Base-by-base conservation (phyloP, 306 rosid species). In the Quercus engelmannii region DNA sequence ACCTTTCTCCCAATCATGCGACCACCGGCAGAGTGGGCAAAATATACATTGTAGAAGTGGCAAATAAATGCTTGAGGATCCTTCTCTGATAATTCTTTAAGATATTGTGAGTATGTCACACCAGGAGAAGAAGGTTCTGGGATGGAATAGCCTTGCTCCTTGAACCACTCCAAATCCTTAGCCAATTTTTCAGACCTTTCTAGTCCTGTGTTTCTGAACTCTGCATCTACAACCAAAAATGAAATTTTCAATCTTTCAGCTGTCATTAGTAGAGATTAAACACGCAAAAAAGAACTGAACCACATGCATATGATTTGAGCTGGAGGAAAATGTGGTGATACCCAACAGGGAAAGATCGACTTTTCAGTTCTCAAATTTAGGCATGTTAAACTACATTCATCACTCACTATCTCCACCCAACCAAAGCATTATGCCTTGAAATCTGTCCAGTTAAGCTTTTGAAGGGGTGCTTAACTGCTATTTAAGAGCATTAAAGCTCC, bases 11-110 rank as follows among this genome's bases (percentile, higher is more conserved):
- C 99, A 33, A 96, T 93, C 97, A 93, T 93, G 78, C 99, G 91
- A 73, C 99, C 99, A 15, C 99, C 99, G 51, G 99, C 99, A 17
- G 94, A 43, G 81, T 96, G 99, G 57, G 99, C 99, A 75, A 96
- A 96, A 91, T 93, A 96, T 65, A 85, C 85, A 82, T 96, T 96
- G 84, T 96, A 96, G 74, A 93, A 96, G 85, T 96, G 99, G 89
- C 98, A 96, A 46, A 96, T 74, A 84, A 96, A 93, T 69, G 98
- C 97, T 82, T 91, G 99, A 61, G 93, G 91, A 84, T 96, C 96
- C 6, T 85, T 88, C 73, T 87, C 91, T 0, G 98, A 89, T 61
- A 96, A 77, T 55, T 93, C 97, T 74, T 81, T 90, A 30, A 96
- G 97, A 88, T 89, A 90, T 26, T 88, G 79, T 0, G 96, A 88